Conservation (phyloP, 2,329 filamentous ascomycete species). For the Alternaria consortialis region DNA sequence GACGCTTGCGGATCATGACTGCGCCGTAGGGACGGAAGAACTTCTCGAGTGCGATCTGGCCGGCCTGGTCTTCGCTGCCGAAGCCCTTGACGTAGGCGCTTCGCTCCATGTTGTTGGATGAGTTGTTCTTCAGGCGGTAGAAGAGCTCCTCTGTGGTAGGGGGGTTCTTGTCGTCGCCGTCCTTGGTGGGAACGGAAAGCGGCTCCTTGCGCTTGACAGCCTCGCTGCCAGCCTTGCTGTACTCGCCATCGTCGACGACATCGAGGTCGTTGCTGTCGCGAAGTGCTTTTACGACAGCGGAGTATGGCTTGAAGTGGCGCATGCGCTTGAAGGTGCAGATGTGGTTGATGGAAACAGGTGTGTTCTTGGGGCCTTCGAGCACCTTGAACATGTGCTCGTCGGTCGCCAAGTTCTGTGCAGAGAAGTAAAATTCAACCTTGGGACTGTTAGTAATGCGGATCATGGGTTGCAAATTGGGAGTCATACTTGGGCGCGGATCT, state of each 20-base stretch:
- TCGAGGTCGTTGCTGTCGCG: constrained; percentile 78
- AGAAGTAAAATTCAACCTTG: constrained; percentile 96
- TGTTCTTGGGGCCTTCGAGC: constrained; percentile 81
- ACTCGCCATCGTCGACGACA: constrained; percentile 76
- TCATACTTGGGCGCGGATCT: constrained; percentile 83
- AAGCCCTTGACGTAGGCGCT: constrained; percentile 96
- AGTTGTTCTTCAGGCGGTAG: constrained; percentile 61
- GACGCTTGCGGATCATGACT: constrained; percentile 85
- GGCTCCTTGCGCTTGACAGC: constrained; percentile 75
- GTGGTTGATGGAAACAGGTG: constrained; percentile 78
- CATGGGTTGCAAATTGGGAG: background rate
- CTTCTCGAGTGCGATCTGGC: constrained; percentile 92
- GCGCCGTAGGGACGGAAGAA: constrained; percentile 86
- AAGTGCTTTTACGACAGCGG: constrained; percentile 82
- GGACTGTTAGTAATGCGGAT: constrained; percentile 24
- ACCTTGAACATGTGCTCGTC: constrained; percentile 87
- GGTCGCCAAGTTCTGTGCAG: constrained; percentile 85
- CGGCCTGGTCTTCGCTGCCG: constrained; percentile 80
- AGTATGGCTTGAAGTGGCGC: constrained; percentile 90
- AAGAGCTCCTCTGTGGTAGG: constrained; percentile 54
- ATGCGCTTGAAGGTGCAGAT: constrained; percentile 94
- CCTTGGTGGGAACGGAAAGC: constrained; percentile 50
- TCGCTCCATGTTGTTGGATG: constrained; percentile 72
- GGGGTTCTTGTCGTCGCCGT: constrained; percentile 41
- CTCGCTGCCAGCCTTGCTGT: constrained; percentile 53